Base-by-base conservation (phyloP, 192 early-diverging fungal species). In the Jimgerdemannia lactiflua region DNA sequence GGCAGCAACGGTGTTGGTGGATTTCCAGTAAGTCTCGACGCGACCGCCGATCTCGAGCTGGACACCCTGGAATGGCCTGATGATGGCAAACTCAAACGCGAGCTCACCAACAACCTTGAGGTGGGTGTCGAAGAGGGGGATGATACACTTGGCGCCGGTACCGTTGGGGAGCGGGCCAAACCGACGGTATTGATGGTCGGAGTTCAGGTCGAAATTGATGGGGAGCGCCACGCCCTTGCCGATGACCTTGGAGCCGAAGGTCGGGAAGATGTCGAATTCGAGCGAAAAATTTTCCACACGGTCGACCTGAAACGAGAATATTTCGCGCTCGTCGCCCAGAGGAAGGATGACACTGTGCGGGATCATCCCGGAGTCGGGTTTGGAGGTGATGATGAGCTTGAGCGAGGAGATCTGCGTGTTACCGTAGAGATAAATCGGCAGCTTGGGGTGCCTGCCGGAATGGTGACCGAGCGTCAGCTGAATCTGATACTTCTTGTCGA, bases 21-120 rank as follows among this genome's bases (percentile, higher is more conserved):
- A 94, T 86, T 98, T 99, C 98, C 98, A 99, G 82, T 99, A 99
- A 0, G 98, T 99, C 78, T 97, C 96, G 20, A 98, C 93, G 54
- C 92, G 92, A 20, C 98, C 98, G 19, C 96, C 98, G 79, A 98
- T 97, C 82, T 94, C 92, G 74, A 99, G 84, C 63, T 91, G 88
- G 3, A 94, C 91, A 65, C 96, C 96, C 66, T 86, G 87, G 80
- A 99, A 97, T 3, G 98, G 95, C 71, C 90, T 89, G 42, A 99
- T 88, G 4, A 96, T 86, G 39, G 92, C 85, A 71, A 91, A 94
- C 68, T 90, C 92, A 74, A 97, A 95, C 39, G 89, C 81, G 39
- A 98, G 68, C 77, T 99, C 95, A 1, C 96, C 98, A 19, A 99
- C 92, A 0, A 98, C 91, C 76, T 93, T 90, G 69, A 99, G 81